Evolutionary conservation across 768 basidiomycete species (phyloP).

Genomic region (Trametes meyenii): DNA sequence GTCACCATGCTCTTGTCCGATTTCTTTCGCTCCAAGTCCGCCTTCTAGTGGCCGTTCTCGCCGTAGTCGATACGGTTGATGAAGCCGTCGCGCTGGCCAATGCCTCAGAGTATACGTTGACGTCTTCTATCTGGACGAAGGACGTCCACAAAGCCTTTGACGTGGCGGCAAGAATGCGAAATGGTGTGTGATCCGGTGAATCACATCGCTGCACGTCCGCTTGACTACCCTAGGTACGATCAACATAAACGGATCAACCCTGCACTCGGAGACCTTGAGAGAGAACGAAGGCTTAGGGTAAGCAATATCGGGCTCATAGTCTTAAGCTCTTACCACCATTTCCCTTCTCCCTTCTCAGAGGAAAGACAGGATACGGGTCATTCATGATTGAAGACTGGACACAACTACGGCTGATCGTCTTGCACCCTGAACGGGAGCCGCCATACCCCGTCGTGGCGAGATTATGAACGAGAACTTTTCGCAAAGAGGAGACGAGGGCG

Average conservation of each 20-base stretch:
- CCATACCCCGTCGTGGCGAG: not conserved
- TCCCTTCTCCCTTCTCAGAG: not conserved
- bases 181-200: constrained; percentile 37
- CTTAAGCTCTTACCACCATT: not conserved
- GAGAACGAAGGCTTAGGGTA: constrained; percentile 27
- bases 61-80: constrained; percentile 49
- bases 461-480: too few species aligned
- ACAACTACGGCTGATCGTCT: not conserved
- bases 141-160: constrained; percentile 47
- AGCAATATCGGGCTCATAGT: not conserved
- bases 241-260: constrained; percentile 57
- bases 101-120: constrained; percentile 52
- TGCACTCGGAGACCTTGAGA: constrained; percentile 46
- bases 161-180: constrained; percentile 51
- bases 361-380: not conserved
- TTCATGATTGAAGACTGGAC: not conserved
- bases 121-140: constrained; percentile 53
- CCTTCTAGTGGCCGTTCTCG: constrained; percentile 45
- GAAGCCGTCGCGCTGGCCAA: constrained; percentile 63
- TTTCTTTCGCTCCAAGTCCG: not conserved
- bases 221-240: constrained; percentile 43
- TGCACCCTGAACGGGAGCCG: not conserved
- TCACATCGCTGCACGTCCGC: not conserved
- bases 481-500: too few species aligned
- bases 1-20: not conserved